Evolutionary conservation across 805 yeast genomes (phyloP).

Genomic region (Myxozyma melibiosi): DNA sequence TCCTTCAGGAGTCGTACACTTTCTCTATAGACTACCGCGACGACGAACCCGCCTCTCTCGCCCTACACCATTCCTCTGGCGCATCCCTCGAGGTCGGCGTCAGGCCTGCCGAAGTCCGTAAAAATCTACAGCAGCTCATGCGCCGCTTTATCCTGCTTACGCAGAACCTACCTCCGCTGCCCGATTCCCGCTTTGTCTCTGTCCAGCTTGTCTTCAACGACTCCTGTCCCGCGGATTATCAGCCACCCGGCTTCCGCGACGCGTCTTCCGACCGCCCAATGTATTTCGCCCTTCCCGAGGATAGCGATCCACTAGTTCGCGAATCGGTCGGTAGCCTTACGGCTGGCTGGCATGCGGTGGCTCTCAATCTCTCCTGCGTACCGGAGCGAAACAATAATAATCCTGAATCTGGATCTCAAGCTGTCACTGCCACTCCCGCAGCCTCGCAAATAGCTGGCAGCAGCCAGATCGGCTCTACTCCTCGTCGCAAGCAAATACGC

Average conservation of each 20-base stretch:
- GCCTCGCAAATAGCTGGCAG: neutral
- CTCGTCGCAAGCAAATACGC: constrained; percentile 1
- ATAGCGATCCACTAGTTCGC: constrained; percentile 3
- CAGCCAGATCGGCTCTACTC: neutral
- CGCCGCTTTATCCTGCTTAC: constrained; percentile 55
- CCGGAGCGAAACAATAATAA: neutral
- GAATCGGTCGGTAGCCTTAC: constrained; percentile 26
- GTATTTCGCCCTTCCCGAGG: constrained; percentile 13
- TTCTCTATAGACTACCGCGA: constrained; percentile 51
- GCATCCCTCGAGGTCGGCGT: constrained; percentile 33
- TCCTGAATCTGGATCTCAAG: neutral
- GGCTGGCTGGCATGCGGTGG: constrained; percentile 33
- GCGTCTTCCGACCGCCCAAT: constrained; percentile 38
- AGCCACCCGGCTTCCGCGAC: constrained; percentile 53
- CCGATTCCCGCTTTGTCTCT: constrained; percentile 50
- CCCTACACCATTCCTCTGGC: constrained; percentile 36
- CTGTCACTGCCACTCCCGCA: neutral
- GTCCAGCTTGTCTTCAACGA: constrained; percentile 56
- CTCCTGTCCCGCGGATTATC: constrained; percentile 50
- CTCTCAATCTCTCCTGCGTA: constrained; percentile 21
- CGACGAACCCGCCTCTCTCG: constrained; percentile 21
- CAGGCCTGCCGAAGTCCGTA: constrained; percentile 44
- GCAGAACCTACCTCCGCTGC: constrained; percentile 56
- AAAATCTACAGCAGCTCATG: constrained; percentile 53
- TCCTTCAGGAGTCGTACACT: constrained; percentile 54